phyloP scores from a whole-genome alignment of 768 basidiomycete genomes.

The Kwoniella pini region DNA sequence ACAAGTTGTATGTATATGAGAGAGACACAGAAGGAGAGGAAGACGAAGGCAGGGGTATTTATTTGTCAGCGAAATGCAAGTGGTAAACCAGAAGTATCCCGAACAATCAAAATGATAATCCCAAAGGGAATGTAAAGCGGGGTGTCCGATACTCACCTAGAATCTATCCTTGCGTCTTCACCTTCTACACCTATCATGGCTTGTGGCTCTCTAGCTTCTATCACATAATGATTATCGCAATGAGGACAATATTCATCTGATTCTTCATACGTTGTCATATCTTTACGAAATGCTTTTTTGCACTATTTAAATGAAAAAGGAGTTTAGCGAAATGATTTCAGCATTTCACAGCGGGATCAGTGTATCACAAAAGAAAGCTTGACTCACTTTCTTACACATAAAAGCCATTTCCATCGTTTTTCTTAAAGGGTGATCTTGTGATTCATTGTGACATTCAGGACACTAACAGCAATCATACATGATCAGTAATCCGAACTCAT shows the following conservation, averaged over 20 bases:
- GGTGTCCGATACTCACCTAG: constrained; percentile 62
- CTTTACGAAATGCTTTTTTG: constrained; percentile 95
- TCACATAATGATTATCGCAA: constrained; percentile 96
- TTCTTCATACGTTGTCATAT: constrained; percentile 88
- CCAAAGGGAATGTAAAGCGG: too few species aligned
- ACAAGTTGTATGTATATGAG: too few species aligned
- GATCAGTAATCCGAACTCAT: too few species aligned
- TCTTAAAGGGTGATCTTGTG: constrained; percentile 68
- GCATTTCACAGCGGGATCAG: too few species aligned
- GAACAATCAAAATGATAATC: too few species aligned
- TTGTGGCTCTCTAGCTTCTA: constrained; percentile 88
- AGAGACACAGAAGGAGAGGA: too few species aligned
- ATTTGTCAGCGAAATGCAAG: too few species aligned
- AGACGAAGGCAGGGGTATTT: too few species aligned
- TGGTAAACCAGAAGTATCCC: too few species aligned
- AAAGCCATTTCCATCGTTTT: constrained; percentile 83
- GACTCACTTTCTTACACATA: constrained; percentile 68
- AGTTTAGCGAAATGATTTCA: neutral
- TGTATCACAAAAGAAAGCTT: neutral
- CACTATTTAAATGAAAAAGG: constrained; percentile 56
- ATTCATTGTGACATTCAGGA: constrained; percentile 88
- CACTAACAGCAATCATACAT: constrained; percentile 65
- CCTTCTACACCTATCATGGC: constrained; percentile 83
- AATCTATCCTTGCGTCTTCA: constrained; percentile 84
- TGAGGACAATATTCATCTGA: constrained; percentile 98